Percentiles rank a stretch among this genome's conserved stretches.
Evolutionary conservation across 306 rosid genomes (phyloP).

Genomic region (Trichosanthes truncata): DNA sequence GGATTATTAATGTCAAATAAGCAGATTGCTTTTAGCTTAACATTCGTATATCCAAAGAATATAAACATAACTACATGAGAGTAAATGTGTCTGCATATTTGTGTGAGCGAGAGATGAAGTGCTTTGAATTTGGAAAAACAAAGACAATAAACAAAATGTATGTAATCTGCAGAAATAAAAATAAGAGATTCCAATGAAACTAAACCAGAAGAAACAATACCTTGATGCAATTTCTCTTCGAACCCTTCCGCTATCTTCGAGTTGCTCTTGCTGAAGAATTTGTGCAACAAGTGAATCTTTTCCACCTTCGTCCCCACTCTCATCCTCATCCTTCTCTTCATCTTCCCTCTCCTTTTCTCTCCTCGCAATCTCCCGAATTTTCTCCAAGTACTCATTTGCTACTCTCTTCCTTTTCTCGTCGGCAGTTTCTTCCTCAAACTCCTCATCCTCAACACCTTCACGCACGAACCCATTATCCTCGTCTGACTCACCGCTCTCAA

Average conservation of each 20-base stretch:
- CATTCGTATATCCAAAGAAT: background rate
- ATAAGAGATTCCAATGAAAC: background rate
- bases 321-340: conserved; percentile 25
- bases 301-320: conserved; percentile 33
- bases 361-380: conserved; percentile 25
- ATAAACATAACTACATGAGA: background rate
- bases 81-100: background rate
- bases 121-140: background rate
- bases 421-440: conserved; percentile 39
- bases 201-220: conserved; percentile 15
- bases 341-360: conserved; percentile 40
- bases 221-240: conserved; percentile 65
- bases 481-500: conserved; percentile 53
- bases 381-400: conserved; percentile 38
- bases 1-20: background rate
- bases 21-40: background rate
- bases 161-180: background rate
- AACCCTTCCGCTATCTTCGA: conserved; percentile 74
- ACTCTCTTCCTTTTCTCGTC: conserved; percentile 65
- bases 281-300: conserved; percentile 62
- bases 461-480: conserved; percentile 33
- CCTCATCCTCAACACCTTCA: conserved; percentile 17
- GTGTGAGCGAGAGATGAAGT: background rate
- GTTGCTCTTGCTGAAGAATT: conserved; percentile 63
- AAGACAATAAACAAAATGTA: background rate